A percentile compares a stretch with the other conserved stretches of the same genome.
phyloP scores from a whole-genome alignment of 2,329 filamentous ascomycete species.

The Elsinoe australis region DNA sequence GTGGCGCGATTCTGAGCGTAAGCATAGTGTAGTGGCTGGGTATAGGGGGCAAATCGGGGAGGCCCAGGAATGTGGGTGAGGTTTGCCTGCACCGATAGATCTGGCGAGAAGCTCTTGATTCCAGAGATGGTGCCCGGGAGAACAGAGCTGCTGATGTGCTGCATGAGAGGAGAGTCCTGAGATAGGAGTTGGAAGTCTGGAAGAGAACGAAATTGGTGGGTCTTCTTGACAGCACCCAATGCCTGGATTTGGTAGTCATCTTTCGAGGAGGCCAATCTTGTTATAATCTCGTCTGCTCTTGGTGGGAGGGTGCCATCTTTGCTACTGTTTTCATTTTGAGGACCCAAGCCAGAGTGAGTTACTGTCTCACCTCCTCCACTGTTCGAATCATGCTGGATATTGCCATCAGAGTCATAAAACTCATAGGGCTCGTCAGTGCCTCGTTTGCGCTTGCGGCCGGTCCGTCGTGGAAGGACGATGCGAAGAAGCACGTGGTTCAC shows the following conservation, averaged over 20 bases:
- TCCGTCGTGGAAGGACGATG: constrained; percentile 77
- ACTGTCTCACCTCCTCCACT: background rate
- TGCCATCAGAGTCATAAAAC: background rate
- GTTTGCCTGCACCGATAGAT: constrained; percentile 52
- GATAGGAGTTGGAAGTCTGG: constrained; percentile 65
- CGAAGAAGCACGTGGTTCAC: constrained; percentile 82
- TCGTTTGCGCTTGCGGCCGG: constrained; percentile 75
- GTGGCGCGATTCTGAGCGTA: constrained; percentile 20
- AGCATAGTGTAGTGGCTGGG: constrained; percentile 23
- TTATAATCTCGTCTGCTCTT: constrained; percentile 24
- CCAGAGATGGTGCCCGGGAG: constrained; percentile 38
- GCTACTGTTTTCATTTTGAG: background rate
- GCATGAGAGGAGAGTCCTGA: constrained; percentile 51
- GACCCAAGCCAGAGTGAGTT: no score
- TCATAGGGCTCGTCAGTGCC: constrained; percentile 56
- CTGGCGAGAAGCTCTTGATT: constrained; percentile 59
- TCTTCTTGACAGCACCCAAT: constrained; percentile 59
- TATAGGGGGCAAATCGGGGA: constrained; percentile 26
- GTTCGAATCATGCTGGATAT: background rate
- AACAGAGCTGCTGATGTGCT: constrained; percentile 61
- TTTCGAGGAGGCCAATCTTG: constrained; percentile 26
- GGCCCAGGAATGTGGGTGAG: constrained; percentile 53
- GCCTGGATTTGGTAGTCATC: constrained; percentile 26
- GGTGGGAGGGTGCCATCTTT: constrained; percentile 1
- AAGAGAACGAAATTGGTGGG: constrained; percentile 77